A percentile compares a stretch with the other conserved stretches of the same genome.
phyloP scores from a whole-genome alignment of 2,329 filamentous ascomycete species.

The Huntiella savannae region DNA sequence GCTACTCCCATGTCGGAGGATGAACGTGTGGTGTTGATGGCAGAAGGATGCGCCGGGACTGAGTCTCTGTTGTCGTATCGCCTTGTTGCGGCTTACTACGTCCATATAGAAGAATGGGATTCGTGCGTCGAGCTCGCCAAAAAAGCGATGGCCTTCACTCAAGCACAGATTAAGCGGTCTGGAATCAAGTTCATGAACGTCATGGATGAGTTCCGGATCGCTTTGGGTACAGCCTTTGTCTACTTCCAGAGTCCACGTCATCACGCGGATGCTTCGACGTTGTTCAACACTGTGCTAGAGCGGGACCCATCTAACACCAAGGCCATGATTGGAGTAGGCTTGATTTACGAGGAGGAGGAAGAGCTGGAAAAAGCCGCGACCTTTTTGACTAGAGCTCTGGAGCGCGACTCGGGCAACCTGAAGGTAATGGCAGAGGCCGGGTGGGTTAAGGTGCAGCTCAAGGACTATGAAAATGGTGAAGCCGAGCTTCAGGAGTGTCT shows the following conservation, averaged over 20 bases:
- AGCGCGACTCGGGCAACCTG: conserved; percentile 54
- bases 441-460: conserved; percentile 76
- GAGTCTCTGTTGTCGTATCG: conserved; percentile 68
- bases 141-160: conserved; percentile 45
- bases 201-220: conserved; percentile 54
- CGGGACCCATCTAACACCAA: conserved; percentile 58
- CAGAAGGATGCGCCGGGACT: conserved; percentile 45
- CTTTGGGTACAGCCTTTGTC: conserved; percentile 72
- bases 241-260: conserved; percentile 79
- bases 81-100: conserved; percentile 65
- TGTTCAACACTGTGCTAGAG: conserved; percentile 67
- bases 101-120: conserved; percentile 70
- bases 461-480: conserved; percentile 50
- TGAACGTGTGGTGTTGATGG: conserved; percentile 66
- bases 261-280: conserved; percentile 67
- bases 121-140: conserved; percentile 62
- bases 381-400: conserved; percentile 58
- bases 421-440: conserved; percentile 71
- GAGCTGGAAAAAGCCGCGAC: conserved; percentile 66
- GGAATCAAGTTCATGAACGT: conserved; percentile 52
- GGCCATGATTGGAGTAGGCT: conserved; percentile 72
- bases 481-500: conserved; percentile 54
- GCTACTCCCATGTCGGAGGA: conserved; percentile 48
- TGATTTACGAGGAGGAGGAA: conserved; percentile 86
- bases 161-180: conserved; percentile 42